Evolutionary conservation across 257 asterid genomes (phyloP).

Genomic region (Paulownia fortunei): DNA sequence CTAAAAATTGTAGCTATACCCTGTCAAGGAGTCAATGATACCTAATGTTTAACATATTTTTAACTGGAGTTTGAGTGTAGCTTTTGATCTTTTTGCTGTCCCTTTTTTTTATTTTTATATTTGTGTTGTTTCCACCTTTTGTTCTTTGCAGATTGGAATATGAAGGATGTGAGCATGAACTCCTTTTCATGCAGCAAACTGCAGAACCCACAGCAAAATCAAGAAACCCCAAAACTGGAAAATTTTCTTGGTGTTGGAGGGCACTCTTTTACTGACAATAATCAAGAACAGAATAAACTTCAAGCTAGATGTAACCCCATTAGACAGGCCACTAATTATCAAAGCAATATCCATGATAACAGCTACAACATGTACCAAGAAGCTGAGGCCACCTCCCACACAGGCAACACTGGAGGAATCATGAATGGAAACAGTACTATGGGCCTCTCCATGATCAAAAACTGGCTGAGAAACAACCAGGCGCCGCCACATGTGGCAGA

Average conservation of each 20-base stretch:
- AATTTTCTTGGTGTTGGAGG: slow-evolving; percentile 61
- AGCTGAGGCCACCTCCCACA: slow-evolving; percentile 30
- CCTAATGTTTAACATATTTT: background rate
- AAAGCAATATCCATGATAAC: background rate
- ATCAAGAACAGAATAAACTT: slow-evolving; percentile 28
- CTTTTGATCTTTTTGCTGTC: background rate
- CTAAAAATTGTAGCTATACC: no score
- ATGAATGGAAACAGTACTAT: slow-evolving; percentile 32
- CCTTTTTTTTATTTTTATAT: background rate
- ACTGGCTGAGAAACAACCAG: slow-evolving; percentile 65
- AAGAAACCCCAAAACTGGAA: slow-evolving; percentile 64
- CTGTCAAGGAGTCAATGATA: no score
- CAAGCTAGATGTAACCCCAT: slow-evolving; percentile 20
- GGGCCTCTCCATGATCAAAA: slow-evolving; percentile 78
- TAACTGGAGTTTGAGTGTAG: background rate
- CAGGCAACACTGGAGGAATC: background rate
- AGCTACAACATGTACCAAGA: slow-evolving; percentile 30
- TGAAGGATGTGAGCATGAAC: slow-evolving; percentile 39
- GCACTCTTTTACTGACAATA: slow-evolving; percentile 29
- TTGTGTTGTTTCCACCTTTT: background rate
- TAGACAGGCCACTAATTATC: background rate
- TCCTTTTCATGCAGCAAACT: slow-evolving; percentile 46
- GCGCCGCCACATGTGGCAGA: slow-evolving; percentile 25
- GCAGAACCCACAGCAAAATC: slow-evolving; percentile 30
- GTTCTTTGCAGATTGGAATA: slow-evolving; percentile 55